Evolutionary conservation across 176 grass and related monocot genomes (phyloP).

Genomic region (Cenchrus fungigraminus): DNA sequence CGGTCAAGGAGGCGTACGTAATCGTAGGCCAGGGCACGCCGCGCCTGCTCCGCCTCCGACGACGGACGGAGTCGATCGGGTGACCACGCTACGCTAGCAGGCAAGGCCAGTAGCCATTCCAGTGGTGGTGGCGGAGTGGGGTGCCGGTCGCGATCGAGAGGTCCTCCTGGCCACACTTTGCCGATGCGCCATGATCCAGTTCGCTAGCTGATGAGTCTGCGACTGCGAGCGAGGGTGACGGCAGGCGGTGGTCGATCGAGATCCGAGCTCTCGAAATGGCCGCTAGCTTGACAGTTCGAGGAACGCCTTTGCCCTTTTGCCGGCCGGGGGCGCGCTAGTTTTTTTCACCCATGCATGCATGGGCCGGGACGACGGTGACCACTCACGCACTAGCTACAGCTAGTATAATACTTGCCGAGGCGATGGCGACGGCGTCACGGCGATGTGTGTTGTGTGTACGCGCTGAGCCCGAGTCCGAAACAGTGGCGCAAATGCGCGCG

Average conservation of each 20-base stretch:
- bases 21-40: neutral
- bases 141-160: too few relatives aligned
- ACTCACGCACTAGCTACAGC: neutral
- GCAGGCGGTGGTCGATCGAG: slow-evolving; percentile 21
- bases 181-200: neutral
- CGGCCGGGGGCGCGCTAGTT: neutral
- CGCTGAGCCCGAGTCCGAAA: neutral
- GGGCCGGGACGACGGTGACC: neutral
- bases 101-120: too few relatives aligned
- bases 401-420: neutral
- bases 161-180: slow-evolving; percentile 32
- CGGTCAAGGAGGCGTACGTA: slow-evolving; percentile 22
- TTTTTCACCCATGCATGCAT: too few relatives aligned
- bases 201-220: neutral
- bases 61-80: neutral
- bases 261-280: slow-evolving; percentile 61
- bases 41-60: neutral
- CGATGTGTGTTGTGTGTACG: neutral
- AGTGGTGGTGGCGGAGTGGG: neutral
- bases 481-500: neutral
- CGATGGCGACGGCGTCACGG: neutral
- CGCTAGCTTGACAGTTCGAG: slow-evolving; percentile 35
- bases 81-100: neutral
- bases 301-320: slow-evolving; percentile 24
- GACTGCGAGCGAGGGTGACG: neutral